Evolutionary conservation across 768 basidiomycete species (phyloP), one percentile per base, ranked within the genome.

Genomic region (Trametes meyenii): DNA sequence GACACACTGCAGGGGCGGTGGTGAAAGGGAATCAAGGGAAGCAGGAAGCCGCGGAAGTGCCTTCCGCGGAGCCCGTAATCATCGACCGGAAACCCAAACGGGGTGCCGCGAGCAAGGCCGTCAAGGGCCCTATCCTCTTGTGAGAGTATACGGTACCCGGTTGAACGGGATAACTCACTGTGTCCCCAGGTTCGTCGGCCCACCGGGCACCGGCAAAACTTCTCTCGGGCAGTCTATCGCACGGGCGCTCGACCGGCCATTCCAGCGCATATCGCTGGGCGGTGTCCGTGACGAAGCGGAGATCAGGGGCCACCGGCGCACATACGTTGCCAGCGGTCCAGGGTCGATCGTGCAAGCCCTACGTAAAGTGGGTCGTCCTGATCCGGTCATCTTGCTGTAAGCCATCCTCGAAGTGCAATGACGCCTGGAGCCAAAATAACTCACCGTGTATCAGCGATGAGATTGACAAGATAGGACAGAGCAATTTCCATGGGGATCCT

Each of bases 261-360:
- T 96, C 81, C 90, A 96, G 67, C 86, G 95, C 12, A 95, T 97
- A 64, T 89, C 92, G 1, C 81, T 97, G 0, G 95, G 95, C 12
- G 95, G 96, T 33, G 92, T 97, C 8, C 82, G 95, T 2, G 95
- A 98, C 68, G 96, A 98, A 73, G 95, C 92, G 0, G 89, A 90
- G 71, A 88, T 91, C 51, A 79, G 89, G 48, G 89, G 89, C 1
- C 89, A 91, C 66, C 75, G 82, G 70, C 80, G 95, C 55, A 98
- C 96, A 23, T 98, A 97, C 68, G 94, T 94, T n/a, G 92, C 91
- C 17, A 90, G 88, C 55, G 89, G 90, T 0, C 92, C 92, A 0
- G 92, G 92, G 3, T 73, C 90, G 54, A 89, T 97, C 49, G 90
- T 94, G 2, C 92, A 95, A 72, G 92, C 92, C 0, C 75, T 97